These are phyloP conservation scores for Balamuthia mandrillaris DNA, from an alignment of 208 protist genomes.

Conservation along the genomic window DNA sequence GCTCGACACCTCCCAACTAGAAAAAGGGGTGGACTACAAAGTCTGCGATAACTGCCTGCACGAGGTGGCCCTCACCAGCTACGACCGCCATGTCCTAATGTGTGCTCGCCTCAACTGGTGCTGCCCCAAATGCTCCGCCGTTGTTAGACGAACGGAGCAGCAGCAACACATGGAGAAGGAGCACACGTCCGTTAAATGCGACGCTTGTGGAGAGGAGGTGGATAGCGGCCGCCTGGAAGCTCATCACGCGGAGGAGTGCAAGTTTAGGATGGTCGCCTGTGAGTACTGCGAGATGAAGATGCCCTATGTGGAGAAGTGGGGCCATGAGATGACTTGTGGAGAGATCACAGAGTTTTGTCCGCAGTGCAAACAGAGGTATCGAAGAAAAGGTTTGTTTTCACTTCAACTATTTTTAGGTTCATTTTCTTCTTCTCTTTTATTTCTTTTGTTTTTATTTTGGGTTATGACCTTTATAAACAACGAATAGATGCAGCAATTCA, in stretches of 20 bases:
- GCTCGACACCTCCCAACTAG: neutral
- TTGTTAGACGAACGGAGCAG: neutral
- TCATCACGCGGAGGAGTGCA: neutral
- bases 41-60: conserved; percentile 7
- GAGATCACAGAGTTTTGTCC: conserved; percentile 19
- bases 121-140: conserved; percentile 7
- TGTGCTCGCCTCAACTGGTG: conserved; percentile 24
- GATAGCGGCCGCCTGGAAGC: neutral
- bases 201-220: conserved; percentile 5
- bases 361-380: neutral
- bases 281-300: conserved; percentile 34
- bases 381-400: conserved; percentile 22
- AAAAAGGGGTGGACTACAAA: conserved; percentile 28
- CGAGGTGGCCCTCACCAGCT: neutral
- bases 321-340: conserved; percentile 28
- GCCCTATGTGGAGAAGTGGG: neutral
- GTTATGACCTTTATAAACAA: too few species aligned
- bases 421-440: neutral
- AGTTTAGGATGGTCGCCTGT: neutral
- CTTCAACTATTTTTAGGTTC: neutral
- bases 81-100: neutral
- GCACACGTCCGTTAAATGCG: neutral
- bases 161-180: neutral
- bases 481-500: neutral
- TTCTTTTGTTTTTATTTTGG: neutral